Conservation (phyloP, 176 grass and related monocot genomes). For the Eleusine coracana region DNA sequence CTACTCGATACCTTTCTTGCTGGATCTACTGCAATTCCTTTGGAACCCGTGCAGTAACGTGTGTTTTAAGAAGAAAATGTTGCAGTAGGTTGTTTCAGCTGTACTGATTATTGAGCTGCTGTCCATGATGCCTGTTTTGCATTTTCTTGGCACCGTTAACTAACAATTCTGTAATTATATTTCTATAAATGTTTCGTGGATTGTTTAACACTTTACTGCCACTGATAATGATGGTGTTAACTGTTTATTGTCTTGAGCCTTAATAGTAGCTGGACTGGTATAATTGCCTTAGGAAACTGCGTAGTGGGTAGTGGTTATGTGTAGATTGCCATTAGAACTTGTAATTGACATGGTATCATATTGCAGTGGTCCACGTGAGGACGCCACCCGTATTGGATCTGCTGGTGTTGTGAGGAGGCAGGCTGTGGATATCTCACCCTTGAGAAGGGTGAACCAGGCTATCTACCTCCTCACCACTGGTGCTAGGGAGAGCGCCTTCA, state of each 20-base stretch:
- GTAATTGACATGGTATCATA: not conserved
- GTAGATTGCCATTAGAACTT: not conserved
- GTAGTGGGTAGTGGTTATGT: too few species aligned
- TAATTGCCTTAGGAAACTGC: not conserved
- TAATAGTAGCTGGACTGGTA: not conserved
- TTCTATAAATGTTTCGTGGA: too few species aligned
- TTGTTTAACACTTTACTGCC: too few species aligned
- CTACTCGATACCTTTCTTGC: not conserved
- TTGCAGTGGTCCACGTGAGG: conserved; percentile 59
- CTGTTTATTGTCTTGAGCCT: not conserved
- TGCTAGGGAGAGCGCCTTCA: conserved; percentile 71
- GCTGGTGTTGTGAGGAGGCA: conserved; percentile 69
- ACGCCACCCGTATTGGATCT: conserved; percentile 75
- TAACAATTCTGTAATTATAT: too few species aligned
- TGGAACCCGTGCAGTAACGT: not conserved
- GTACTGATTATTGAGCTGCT: too few species aligned
- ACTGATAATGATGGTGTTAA: too few species aligned
- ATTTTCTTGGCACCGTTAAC: not conserved
- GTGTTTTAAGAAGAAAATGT: not conserved
- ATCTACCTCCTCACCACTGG: conserved; percentile 73
- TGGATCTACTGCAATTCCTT: not conserved
- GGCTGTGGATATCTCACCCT: conserved; percentile 81
- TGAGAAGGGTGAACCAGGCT: conserved; percentile 67
- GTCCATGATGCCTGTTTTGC: not conserved
- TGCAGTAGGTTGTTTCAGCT: too few species aligned